Evolutionary conservation across 176 grass and related monocot species (phyloP).

Genomic region (Musa acuminata): DNA sequence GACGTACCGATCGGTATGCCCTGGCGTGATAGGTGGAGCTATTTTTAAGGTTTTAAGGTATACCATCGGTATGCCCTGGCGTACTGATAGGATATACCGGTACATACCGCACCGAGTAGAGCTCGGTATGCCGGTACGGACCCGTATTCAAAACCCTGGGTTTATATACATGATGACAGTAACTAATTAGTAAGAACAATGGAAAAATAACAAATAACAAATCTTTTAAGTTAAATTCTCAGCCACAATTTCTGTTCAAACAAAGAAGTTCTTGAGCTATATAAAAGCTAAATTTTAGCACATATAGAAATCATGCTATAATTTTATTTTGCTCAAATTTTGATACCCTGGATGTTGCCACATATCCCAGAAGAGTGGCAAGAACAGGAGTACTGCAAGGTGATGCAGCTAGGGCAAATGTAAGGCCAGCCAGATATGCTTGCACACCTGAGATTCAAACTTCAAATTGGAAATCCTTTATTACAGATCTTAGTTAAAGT

Average conservation of each 20-base stretch:
- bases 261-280: neutral
- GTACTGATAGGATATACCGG: no score
- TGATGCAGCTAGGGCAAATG: constrained; percentile 92
- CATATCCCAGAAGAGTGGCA: constrained; percentile 88
- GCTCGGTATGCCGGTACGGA: no score
- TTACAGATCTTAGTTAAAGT: no score
- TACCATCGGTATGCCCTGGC: no score
- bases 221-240: neutral
- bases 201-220: no score
- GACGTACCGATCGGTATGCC: no score
- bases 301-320: neutral
- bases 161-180: no score
- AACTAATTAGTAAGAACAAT: no score
- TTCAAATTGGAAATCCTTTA: neutral
- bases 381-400: constrained; percentile 98
- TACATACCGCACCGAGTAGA: no score
- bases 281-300: neutral
- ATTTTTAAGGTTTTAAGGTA: no score
- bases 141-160: no score
- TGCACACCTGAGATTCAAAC: constrained; percentile 55
- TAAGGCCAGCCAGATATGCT: constrained; percentile 95
- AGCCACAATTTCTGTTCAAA: neutral
- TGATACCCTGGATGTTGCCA: constrained; percentile 86
- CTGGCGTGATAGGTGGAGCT: no score
- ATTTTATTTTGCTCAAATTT: neutral